Percentiles rank a stretch among this genome's conserved stretches.
These are phyloP conservation scores for Dentipellis fragilis DNA, from an alignment of 768 basidiomycete species.

Conservation along the genomic window DNA sequence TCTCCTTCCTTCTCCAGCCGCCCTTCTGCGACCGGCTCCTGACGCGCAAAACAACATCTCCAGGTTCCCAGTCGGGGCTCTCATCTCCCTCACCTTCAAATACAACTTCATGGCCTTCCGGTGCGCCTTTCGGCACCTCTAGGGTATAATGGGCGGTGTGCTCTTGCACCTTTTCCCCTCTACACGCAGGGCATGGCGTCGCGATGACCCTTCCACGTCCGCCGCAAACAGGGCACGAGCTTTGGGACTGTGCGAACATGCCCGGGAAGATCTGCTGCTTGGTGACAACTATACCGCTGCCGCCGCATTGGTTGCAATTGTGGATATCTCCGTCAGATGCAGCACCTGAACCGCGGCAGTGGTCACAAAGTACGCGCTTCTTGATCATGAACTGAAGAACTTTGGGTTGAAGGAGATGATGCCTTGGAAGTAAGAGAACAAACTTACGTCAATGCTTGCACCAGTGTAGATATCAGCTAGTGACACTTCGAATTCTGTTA, in stretches of 20 bases:
- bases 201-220: conserved; percentile 78
- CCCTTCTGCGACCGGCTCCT: conserved; percentile 70
- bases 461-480: conserved; percentile 88
- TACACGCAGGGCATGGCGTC: conserved; percentile 73
- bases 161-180: conserved; percentile 72
- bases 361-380: conserved; percentile 89
- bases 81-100: conserved; percentile 98
- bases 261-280: conserved; percentile 96
- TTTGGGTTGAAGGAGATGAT: not conserved
- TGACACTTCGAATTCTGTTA: conserved; percentile 78
- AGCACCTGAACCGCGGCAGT: conserved; percentile 93
- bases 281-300: conserved; percentile 74
- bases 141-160: conserved; percentile 76
- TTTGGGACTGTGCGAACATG: conserved; percentile 87
- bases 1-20: conserved; percentile 84
- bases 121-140: conserved; percentile 79
- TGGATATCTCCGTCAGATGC: conserved; percentile 84
- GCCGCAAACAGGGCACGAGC: conserved; percentile 72
- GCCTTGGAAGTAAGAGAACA: not conserved
- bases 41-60: conserved; percentile 84
- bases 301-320: conserved; percentile 75
- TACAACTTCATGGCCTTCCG: conserved; percentile 86
- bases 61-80: conserved; percentile 90
- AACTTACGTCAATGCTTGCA: conserved; percentile 66
- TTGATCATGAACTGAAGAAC: conserved; percentile 74